Conservation (phyloP, 331 rosid species). For the Malus hybrid region DNA sequence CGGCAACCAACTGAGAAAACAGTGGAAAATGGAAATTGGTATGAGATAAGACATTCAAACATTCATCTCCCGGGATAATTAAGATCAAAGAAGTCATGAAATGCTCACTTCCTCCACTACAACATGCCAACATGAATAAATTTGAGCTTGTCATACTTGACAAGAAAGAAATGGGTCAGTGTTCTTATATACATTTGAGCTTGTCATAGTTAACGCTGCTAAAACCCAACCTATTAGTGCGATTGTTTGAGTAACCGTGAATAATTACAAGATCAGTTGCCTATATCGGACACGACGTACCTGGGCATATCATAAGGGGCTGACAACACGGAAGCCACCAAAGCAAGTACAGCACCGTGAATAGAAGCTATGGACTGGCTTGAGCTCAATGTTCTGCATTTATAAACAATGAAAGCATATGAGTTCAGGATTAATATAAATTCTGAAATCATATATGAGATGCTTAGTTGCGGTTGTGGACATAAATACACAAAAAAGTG, state of each 20-base stretch:
- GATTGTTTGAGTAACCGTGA: background rate
- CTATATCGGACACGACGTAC: slow-evolving; percentile 31
- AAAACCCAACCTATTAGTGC: background rate
- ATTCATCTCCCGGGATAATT: background rate
- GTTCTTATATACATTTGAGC: background rate
- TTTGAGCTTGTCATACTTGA: too few relatives aligned
- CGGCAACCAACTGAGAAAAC: slow-evolving; percentile 82
- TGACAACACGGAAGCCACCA: slow-evolving; percentile 89
- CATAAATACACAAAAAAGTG: too few relatives aligned
- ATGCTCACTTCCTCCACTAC: background rate
- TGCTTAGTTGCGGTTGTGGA: too few relatives aligned
- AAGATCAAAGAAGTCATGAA: background rate
- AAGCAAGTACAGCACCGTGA: slow-evolving; percentile 92
- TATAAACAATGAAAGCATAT: slow-evolving; percentile 4
- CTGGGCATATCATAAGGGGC: slow-evolving; percentile 97
- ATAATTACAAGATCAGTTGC: background rate
- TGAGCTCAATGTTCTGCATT: slow-evolving; percentile 60
- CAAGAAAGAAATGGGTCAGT: background rate
- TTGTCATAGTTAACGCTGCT: background rate
- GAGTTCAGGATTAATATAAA: background rate
- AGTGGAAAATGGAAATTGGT: background rate
- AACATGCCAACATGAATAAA: background rate
- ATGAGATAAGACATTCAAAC: background rate
- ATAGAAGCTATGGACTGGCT: slow-evolving; percentile 64
- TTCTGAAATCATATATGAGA: too few relatives aligned